Percentiles rank a stretch among this genome's conserved stretches.
phyloP scores from a whole-genome alignment of 2,329 filamentous ascomycete species.

The Pestalotiopsis sp. region DNA sequence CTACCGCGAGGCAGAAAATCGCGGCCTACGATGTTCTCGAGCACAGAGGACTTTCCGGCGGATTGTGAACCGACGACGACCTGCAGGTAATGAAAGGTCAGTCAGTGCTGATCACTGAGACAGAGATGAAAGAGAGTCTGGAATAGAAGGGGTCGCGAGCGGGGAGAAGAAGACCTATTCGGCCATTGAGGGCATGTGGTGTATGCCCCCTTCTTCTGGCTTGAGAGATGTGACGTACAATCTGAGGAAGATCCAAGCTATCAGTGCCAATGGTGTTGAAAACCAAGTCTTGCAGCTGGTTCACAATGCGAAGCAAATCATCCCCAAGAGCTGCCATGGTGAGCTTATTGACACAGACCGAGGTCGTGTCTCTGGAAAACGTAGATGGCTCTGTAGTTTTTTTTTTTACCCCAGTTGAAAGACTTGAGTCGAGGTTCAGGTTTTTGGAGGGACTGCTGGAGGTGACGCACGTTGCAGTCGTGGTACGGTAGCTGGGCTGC shows the following conservation, averaged over 20 bases:
- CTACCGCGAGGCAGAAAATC: constrained; percentile 96
- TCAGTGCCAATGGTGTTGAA: constrained; percentile 99
- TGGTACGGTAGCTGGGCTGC: not conserved
- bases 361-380: constrained; percentile 6
- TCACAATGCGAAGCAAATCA: constrained; percentile 92
- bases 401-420: not conserved
- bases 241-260: constrained; percentile 95
- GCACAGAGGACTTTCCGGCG: constrained; percentile 95
- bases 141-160: constrained; percentile 11
- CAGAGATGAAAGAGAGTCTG: not conserved
- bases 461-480: not conserved
- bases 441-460: not conserved
- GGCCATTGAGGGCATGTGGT: too few species aligned
- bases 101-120: constrained; percentile 19
- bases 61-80: constrained; percentile 98
- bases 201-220: not conserved
- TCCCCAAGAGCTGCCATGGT: constrained; percentile 93
- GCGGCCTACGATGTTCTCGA: constrained; percentile 97
- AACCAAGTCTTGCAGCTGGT: constrained; percentile 97
- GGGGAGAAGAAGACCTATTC: not conserved
- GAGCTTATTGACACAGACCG: constrained; percentile 5
- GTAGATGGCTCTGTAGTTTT: not conserved
- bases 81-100: constrained; percentile 46
- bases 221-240: constrained; percentile 64
- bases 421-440: not conserved